Conservation (phyloP, 1,284 basidiomycete genomes). For the Wolfiporia cocos region DNA sequence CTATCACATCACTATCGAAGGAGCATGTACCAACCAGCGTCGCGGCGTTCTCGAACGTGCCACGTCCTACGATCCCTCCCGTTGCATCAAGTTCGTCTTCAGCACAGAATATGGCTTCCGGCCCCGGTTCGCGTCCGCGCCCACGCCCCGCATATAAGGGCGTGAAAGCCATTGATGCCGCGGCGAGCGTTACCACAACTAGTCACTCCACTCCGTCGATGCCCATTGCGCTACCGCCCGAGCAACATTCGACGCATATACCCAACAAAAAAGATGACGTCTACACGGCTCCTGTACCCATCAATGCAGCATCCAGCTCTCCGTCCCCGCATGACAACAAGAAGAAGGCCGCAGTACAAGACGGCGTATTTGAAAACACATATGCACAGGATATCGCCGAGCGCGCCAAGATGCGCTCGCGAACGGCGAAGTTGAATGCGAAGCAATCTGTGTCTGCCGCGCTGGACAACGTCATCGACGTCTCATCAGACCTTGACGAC, state of each 20-base stretch:
- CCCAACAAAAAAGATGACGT: too few species aligned
- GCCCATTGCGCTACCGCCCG: too few species aligned
- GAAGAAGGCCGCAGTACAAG: background rate
- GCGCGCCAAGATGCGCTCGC: constrained; percentile 37
- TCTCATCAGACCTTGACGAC: constrained; percentile 27
- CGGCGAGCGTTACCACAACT: too few species aligned
- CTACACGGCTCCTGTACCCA: constrained; percentile 6
- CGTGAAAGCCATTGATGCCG: too few species aligned
- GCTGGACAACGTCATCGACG: constrained; percentile 23
- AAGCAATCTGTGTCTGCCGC: constrained; percentile 6
- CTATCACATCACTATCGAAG: too few species aligned
- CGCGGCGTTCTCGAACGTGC: background rate
- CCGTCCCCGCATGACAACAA: background rate
- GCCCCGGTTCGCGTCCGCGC: constrained; percentile 17
- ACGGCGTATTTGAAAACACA: constrained; percentile 1
- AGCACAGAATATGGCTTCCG: background rate
- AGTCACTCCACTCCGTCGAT: too few species aligned
- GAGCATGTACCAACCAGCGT: too few species aligned
- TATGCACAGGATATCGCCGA: constrained; percentile 35
- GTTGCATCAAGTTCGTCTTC: background rate
- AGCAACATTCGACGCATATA: too few species aligned
- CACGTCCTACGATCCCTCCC: constrained; percentile 1
- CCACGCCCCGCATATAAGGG: constrained; percentile 18
- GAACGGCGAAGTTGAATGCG: constrained; percentile 15
- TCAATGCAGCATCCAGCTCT: constrained; percentile 4